A percentile compares a stretch with the other conserved stretches of the same genome.
Conservation (phyloP, 73 alveolate species). For the Tetrahymena malaccensis region DNA sequence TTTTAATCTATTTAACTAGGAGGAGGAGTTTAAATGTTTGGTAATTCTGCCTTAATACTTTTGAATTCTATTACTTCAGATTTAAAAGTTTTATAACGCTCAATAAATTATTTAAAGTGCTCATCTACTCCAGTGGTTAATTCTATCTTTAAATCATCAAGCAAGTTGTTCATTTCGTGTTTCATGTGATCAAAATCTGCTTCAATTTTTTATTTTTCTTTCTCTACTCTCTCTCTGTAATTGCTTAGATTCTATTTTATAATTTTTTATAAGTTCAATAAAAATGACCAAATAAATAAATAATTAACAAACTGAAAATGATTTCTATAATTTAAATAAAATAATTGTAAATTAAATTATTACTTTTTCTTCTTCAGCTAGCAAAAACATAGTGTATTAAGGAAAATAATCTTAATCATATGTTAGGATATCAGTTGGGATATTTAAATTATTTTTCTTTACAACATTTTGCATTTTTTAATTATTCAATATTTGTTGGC, state of each 20-base stretch:
- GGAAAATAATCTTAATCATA: background rate
- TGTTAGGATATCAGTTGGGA: background rate
- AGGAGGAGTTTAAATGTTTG: background rate
- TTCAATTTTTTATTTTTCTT: background rate
- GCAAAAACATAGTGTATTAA: background rate
- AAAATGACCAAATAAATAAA: background rate
- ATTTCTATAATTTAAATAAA: background rate
- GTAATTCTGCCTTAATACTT: background rate
- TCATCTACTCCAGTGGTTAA: background rate
- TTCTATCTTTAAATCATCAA: background rate
- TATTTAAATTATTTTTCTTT: background rate
- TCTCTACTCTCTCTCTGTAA: background rate
- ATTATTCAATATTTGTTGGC: background rate
- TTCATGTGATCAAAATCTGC: background rate
- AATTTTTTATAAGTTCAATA: background rate
- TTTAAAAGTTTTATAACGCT: background rate
- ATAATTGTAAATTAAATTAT: background rate
- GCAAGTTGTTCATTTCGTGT: background rate
- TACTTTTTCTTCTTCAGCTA: background rate
- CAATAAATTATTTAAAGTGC: background rate
- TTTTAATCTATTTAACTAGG: background rate
- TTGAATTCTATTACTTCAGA: background rate
- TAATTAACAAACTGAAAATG: too few relatives aligned
- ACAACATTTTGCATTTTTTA: background rate
- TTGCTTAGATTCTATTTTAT: background rate